These are phyloP conservation scores for Verticillium zaregamsianum DNA, from an alignment of 2,329 filamentous ascomycete genomes.

Conservation along the genomic window DNA sequence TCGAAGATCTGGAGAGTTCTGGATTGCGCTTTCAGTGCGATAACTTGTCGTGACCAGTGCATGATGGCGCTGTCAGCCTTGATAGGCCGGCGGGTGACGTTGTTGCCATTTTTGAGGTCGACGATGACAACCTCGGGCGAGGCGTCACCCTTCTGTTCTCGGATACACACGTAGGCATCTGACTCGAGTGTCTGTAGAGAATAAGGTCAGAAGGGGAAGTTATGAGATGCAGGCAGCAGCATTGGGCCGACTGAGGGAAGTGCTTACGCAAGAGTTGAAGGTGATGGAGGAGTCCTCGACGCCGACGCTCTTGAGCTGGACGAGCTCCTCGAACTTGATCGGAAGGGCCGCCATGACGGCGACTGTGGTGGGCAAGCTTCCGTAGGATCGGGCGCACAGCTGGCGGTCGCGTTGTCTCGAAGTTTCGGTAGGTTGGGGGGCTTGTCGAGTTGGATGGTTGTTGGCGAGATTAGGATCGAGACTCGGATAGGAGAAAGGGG, in stretches of 20 bases:
- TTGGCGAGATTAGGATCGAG: constrained; percentile 7
- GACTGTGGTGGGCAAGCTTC: constrained; percentile 8
- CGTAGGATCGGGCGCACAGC: constrained; percentile 4
- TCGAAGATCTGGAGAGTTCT: constrained; percentile 98
- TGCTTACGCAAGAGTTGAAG: constrained; percentile 74
- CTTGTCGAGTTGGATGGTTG: constrained; percentile 5
- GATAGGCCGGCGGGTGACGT: constrained; percentile 89
- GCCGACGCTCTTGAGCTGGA: constrained; percentile 56
- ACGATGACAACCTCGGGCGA: constrained; percentile 95
- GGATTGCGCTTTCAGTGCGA: constrained; percentile 91
- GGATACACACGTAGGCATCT: constrained; percentile 92
- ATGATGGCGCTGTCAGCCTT: constrained; percentile 99
- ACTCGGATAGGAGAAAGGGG: constrained; percentile 8
- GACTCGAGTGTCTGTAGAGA: constrained; percentile 90
- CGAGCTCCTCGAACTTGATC: constrained; percentile 90
- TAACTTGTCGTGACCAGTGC: constrained; percentile 96
- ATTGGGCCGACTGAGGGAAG: background rate
- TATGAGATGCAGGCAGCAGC: constrained; percentile 7
- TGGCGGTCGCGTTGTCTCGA: constrained; percentile 5
- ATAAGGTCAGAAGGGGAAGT: constrained; percentile 67
- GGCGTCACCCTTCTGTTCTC: constrained; percentile 85
- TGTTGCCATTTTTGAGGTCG: constrained; percentile 96
- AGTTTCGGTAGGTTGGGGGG: background rate
- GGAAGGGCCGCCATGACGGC: constrained; percentile 64
- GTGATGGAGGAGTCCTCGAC: constrained; percentile 56